Conservation (phyloP, 2,329 filamentous ascomycete genomes). For the Penicillium sp. region DNA sequence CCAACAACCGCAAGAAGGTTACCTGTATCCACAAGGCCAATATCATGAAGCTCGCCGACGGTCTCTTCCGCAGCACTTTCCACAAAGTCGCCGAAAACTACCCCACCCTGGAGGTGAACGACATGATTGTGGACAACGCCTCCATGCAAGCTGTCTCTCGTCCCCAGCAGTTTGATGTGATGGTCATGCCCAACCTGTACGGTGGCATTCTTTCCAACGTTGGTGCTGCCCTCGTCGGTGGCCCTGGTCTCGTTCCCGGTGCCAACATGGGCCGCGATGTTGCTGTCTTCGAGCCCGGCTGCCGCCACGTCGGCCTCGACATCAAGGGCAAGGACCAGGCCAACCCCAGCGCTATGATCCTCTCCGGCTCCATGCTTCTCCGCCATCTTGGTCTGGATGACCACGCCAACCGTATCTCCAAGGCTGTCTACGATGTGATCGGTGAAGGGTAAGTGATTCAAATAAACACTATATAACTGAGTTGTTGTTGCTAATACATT, state of each 20-base stretch:
- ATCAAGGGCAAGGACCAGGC: conserved; percentile 99
- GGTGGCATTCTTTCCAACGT: conserved; percentile 99
- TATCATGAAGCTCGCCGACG: conserved; percentile 99
- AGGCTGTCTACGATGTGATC: conserved; percentile 73
- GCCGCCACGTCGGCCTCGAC: conserved; percentile 97
- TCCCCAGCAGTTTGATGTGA: conserved; percentile 98
- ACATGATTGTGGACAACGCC: conserved; percentile 99
- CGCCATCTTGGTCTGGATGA: conserved; percentile 96
- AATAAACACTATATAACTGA: conserved; percentile 1
- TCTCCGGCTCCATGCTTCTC: conserved; percentile 95
- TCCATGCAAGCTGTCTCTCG: conserved; percentile 97
- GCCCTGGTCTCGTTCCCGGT: conserved; percentile 92
- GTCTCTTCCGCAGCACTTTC: conserved; percentile 97
- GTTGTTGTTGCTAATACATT: conserved; percentile 4
- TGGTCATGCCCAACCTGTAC: conserved; percentile 99
- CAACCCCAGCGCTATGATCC: conserved; percentile 92
- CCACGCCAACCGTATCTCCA: conserved; percentile 96
- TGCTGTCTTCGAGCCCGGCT: conserved; percentile 97
- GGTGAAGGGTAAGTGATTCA: conserved; percentile 71
- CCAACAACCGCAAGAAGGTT: conserved; percentile 99
- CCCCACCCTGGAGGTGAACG: conserved; percentile 90
- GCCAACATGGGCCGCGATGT: conserved; percentile 99
- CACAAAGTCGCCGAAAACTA: conserved; percentile 91
- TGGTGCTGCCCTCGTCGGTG: conserved; percentile 92
- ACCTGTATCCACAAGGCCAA: conserved; percentile 99